phyloP scores from a whole-genome alignment of 306 rosid species.

The Acacia melanoxylon region DNA sequence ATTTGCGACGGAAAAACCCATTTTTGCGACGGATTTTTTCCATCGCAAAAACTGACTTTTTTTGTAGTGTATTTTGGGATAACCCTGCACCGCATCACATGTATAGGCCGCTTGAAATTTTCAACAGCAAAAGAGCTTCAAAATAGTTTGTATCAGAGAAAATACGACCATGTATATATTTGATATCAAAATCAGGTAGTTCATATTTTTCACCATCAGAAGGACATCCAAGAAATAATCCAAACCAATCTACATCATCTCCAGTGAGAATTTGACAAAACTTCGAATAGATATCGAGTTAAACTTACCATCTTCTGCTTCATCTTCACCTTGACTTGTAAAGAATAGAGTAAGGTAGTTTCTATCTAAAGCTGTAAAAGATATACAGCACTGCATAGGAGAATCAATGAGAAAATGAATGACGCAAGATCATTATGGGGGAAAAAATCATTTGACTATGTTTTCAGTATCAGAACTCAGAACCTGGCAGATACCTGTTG shows the following conservation, averaged over 20 bases:
- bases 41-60: no score
- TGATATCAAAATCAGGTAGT: background rate
- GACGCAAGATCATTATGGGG: background rate
- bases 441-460: background rate
- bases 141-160: background rate
- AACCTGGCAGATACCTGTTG: constrained; percentile 53
- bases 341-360: constrained; percentile 96
- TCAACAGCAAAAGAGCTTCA: background rate
- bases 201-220: background rate
- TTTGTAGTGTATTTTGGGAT: no score
- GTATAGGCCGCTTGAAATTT: background rate
- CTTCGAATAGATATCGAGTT: background rate
- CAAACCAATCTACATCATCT: background rate
- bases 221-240: background rate
- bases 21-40: no score
- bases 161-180: background rate
- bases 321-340: constrained; percentile 89
- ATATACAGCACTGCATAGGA: constrained; percentile 67
- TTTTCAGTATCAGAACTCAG: constrained; percentile 15
- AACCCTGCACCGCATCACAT: no score
- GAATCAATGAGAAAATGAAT: constrained; percentile 13
- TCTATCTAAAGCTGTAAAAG: constrained; percentile 86
- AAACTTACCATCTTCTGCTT: constrained; percentile 69
- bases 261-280: background rate
- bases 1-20: no score